These are phyloP conservation scores for Mortierella sp. DNA, from an alignment of 371 early-diverging fungal species.

Conservation along the genomic window DNA sequence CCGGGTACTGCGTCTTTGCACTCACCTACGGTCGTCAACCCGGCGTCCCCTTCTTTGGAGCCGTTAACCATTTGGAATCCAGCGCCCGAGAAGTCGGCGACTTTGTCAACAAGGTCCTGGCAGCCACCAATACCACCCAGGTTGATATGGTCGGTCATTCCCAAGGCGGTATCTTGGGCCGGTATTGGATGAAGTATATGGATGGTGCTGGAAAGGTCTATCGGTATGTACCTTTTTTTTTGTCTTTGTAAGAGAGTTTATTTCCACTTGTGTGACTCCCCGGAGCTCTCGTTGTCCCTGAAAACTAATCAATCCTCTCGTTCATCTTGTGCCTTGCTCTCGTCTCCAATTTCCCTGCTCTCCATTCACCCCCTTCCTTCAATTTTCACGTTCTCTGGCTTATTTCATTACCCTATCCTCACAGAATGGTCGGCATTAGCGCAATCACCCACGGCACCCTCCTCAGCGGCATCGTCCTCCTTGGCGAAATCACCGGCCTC, in stretches of 20 bases:
- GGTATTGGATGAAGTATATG: conserved; percentile 34
- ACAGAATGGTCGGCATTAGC: conserved; percentile 30
- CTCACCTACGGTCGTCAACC: conserved; percentile 28
- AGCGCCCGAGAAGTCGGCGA: conserved; percentile 24
- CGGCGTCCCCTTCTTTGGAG: conserved; percentile 22
- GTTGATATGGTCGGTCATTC: conserved; percentile 42
- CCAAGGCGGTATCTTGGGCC: conserved; percentile 33
- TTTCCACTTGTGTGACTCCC: no score
- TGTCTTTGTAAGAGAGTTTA: conserved; percentile 9
- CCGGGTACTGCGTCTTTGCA: conserved; percentile 45
- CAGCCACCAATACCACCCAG: conserved; percentile 28
- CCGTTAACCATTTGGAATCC: conserved; percentile 14
- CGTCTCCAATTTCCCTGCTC: background rate
- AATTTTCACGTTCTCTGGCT: background rate
- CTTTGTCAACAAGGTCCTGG: conserved; percentile 25
- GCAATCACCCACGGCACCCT: conserved; percentile 31
- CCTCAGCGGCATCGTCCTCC: conserved; percentile 13
- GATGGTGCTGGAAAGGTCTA: conserved; percentile 37
- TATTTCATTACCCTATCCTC: background rate
- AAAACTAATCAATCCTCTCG: background rate
- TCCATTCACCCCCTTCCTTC: background rate
- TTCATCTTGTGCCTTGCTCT: background rate
- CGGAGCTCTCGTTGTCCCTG: background rate
- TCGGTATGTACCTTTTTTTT: conserved; percentile 6
- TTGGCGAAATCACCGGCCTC: conserved; percentile 19